Evolutionary conservation across 805 yeast species (phyloP).

Genomic region (Metschnikowia peoriensis): DNA sequence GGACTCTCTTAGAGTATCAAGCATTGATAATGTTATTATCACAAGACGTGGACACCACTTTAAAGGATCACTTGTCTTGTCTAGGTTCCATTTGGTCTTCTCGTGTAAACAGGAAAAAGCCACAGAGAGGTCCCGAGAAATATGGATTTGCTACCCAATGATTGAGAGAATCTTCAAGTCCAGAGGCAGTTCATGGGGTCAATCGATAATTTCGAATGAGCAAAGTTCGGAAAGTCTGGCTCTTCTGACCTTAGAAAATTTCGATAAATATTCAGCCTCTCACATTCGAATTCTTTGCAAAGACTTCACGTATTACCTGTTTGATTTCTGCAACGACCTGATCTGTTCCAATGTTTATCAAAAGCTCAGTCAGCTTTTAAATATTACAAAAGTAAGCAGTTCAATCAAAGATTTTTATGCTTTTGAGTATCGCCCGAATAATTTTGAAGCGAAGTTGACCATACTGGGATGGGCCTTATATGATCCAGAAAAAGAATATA

Average conservation of each 20-base stretch:
- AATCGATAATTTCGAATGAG: neutral
- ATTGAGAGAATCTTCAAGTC: constrained; percentile 60
- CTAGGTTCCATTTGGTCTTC: constrained; percentile 40
- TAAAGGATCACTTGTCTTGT: constrained; percentile 36
- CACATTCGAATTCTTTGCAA: constrained; percentile 73
- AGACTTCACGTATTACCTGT: constrained; percentile 78
- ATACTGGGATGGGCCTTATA: constrained; percentile 71
- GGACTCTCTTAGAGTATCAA: constrained; percentile 28
- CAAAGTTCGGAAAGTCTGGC: neutral
- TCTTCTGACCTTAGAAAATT: constrained; percentile 10
- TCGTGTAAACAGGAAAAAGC: constrained; percentile 21
- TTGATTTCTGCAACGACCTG: constrained; percentile 62
- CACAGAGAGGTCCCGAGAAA: constrained; percentile 48
- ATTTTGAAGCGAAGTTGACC: constrained; percentile 52
- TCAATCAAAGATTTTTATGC: constrained; percentile 61
- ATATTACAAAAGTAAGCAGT: constrained; percentile 52
- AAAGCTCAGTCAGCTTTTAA: constrained; percentile 61
- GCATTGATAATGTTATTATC: constrained; percentile 39
- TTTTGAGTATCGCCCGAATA: constrained; percentile 73
- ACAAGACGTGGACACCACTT: constrained; percentile 39
- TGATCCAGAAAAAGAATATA: constrained; percentile 60
- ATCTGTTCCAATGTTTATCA: constrained; percentile 72
- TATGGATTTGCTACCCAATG: constrained; percentile 91
- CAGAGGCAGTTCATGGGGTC: constrained; percentile 48
- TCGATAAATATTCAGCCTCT: constrained; percentile 43